Base-by-base conservation (phyloP, 176 grass and related monocot genomes). In the Typha latifolia region DNA sequence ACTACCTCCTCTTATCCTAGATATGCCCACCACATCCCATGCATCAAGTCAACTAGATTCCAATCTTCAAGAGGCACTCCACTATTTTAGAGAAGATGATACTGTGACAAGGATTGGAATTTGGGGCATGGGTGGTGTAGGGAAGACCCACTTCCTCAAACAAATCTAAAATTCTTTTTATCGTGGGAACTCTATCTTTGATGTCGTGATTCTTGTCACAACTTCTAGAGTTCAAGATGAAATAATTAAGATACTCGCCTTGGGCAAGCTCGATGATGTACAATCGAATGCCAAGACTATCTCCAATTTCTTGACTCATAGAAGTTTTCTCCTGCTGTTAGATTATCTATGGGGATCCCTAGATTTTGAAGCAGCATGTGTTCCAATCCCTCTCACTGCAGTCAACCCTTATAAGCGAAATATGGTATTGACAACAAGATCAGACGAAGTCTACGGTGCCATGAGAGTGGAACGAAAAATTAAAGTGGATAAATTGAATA, bases 361-460 rank as follows among this genome's bases (percentile, higher is more conserved):
- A 16, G 82, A 92, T 80, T 62, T 88, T 43, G 75, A 88, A 68
- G 68, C 72, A 70, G 65, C 88, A n/a, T 85, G 85, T 72, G 69
- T 92, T 23, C 89, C 89, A 23, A 66, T 78, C 43, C 78, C 77
- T 0, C n/a, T 77, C 13, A 78, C 74, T 15, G 56, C 62, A 49
- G 61, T 71, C 16, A 57, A 11, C 71, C 74, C 69, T 1, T 24
- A 57, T 66, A 82, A 89, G 47, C 67, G 85, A 62, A 94, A 94
- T 56, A 16, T 81, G 15, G 37, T 94, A 0, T 18, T 89, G 68
- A 81, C 90, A 34, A 76, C 82, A 12, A 69, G 90, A 77, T 83
- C 24, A 12, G 62, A 80, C 55, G 73, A 76, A 23, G 14, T 84
- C 49, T 94, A 80, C 55, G 49, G 63, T 5, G 73, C 70, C 61